A percentile compares a stretch with the other conserved stretches of the same genome.
Conservation (phyloP, 2,329 filamentous ascomycete species). For the Monilinia fructicola region DNA sequence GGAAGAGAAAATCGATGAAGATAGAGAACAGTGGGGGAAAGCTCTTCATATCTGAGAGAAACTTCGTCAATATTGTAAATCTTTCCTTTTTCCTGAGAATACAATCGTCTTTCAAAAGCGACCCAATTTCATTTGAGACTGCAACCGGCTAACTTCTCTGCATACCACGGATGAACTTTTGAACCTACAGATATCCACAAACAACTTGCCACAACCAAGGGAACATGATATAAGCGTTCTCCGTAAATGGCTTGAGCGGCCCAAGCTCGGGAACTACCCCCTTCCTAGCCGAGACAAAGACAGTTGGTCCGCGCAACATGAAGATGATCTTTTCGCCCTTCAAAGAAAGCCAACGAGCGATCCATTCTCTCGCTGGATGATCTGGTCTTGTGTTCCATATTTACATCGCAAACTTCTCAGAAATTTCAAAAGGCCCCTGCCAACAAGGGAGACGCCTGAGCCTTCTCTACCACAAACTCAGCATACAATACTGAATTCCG, state of each 20-base stretch:
- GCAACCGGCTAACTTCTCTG: neutral
- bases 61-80: conserved; percentile 34
- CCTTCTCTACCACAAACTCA: neutral
- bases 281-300: conserved; percentile 30
- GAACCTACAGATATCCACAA: neutral
- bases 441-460: neutral
- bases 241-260: conserved; percentile 31
- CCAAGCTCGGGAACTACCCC: conserved; percentile 32
- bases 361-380: conserved; percentile 32
- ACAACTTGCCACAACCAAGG: neutral
- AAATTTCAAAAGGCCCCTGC: conserved; percentile 18
- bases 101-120: neutral
- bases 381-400: conserved; percentile 27
- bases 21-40: conserved; percentile 33
- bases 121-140: neutral
- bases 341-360: conserved; percentile 25
- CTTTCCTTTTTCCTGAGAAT: no score
- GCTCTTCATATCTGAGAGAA: conserved; percentile 29
- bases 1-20: conserved; percentile 4
- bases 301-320: conserved; percentile 28
- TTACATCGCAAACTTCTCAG: conserved; percentile 28
- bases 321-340: conserved; percentile 35
- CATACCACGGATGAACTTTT: neutral
- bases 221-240: conserved; percentile 24
- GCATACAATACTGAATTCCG: neutral